Evolutionary conservation across 768 basidiomycete species (phyloP).

Genomic region (Phanerochaete sordida): DNA sequence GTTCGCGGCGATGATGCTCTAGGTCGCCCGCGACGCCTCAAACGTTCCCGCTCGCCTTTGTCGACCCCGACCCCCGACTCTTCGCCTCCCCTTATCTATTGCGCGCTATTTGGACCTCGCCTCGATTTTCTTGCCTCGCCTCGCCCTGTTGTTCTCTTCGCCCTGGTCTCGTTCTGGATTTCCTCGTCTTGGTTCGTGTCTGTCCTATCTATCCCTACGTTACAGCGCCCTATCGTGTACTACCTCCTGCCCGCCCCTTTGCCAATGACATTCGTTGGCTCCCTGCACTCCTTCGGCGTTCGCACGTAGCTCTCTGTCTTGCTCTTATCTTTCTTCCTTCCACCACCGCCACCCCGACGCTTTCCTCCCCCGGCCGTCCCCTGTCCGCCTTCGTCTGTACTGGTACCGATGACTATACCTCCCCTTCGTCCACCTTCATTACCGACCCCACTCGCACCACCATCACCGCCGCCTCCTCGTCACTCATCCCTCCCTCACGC

Average conservation of each 20-base stretch:
- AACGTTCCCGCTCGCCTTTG: background rate
- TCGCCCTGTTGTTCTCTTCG: background rate
- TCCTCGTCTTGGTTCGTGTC: slow-evolving; percentile 7
- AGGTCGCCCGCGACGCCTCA: background rate
- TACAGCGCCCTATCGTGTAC: slow-evolving; percentile 15
- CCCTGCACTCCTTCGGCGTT: background rate
- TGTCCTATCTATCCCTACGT: slow-evolving; percentile 9
- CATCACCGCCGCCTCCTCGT: background rate
- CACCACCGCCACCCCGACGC: no score
- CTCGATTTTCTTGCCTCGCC: background rate
- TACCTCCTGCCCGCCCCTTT: background rate
- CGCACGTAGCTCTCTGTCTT: background rate
- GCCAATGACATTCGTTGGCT: slow-evolving; percentile 10
- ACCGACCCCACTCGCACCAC: background rate
- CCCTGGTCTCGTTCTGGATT: background rate
- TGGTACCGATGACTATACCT: slow-evolving; percentile 10
- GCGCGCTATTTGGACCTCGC: background rate
- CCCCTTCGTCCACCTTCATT: background rate
- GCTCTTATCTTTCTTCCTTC: background rate
- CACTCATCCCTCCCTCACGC: background rate
- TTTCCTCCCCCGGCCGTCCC: background rate
- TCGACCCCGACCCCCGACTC: background rate
- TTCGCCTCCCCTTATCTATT: background rate
- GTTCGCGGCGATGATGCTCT: slow-evolving; percentile 39
- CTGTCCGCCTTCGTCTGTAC: slow-evolving; percentile 12